A percentile compares a stretch with the other conserved stretches of the same genome.
phyloP scores from a whole-genome alignment of 805 yeast species.

The Metschnikowia cubensis region DNA sequence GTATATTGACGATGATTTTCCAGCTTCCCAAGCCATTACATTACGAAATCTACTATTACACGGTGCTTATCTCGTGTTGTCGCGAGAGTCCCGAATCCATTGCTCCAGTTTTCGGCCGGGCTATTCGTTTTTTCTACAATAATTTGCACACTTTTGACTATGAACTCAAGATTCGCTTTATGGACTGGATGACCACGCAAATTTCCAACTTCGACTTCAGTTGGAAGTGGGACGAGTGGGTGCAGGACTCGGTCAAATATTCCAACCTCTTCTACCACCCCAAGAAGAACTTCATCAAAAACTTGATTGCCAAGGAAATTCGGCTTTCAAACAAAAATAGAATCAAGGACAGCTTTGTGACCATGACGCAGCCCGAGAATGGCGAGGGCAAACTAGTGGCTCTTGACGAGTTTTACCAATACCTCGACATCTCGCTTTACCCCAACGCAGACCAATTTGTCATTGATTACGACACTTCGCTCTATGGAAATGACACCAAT shows the following conservation, averaged over 20 bases:
- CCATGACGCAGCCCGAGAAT: conserved; percentile 24
- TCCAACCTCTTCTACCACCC: conserved; percentile 60
- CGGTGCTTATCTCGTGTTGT: conserved; percentile 84
- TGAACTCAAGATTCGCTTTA: conserved; percentile 65
- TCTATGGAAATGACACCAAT: conserved; percentile 29
- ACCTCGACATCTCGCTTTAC: conserved; percentile 34
- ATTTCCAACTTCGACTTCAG: conserved; percentile 90
- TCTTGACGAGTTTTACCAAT: conserved; percentile 37
- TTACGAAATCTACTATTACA: conserved; percentile 73
- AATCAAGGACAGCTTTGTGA: conserved; percentile 61
- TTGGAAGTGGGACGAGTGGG: conserved; percentile 99
- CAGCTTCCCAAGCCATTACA: conserved; percentile 65
- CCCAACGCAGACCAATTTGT: conserved; percentile 27
- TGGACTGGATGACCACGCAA: conserved; percentile 92
- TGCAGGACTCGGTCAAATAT: conserved; percentile 47
- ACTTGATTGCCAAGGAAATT: conserved; percentile 78
- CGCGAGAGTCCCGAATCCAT: conserved; percentile 65
- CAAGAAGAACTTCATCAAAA: conserved; percentile 64
- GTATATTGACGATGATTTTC: conserved; percentile 72
- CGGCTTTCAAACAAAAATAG: conserved; percentile 73
- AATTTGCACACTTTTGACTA: conserved; percentile 63
- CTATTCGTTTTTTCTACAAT: conserved; percentile 71
- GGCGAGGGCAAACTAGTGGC: conserved; percentile 17
- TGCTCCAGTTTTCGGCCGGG: conserved; percentile 94
- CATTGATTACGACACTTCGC: conserved; percentile 31